Evolutionary conservation across 129 eudicot genomes (phyloP).

Genomic region (Tagetes erecta): DNA sequence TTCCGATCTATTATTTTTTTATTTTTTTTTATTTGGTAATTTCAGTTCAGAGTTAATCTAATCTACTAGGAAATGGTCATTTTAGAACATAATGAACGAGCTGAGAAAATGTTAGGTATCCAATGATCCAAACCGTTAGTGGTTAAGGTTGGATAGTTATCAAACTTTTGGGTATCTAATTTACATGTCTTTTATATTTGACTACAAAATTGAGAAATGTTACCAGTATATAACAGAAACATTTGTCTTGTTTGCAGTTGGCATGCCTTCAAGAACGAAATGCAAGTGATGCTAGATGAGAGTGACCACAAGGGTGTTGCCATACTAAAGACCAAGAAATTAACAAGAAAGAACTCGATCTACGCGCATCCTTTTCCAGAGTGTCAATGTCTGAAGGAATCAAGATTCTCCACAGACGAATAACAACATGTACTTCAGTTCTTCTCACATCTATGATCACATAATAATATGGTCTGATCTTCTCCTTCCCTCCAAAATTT

Average conservation of each 20-base stretch:
- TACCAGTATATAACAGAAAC: constrained; percentile 5
- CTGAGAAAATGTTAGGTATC: not conserved
- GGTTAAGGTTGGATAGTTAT: not conserved
- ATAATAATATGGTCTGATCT: constrained; percentile 6
- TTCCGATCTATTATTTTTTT: not conserved
- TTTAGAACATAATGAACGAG: not conserved
- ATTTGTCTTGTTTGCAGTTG: constrained; percentile 50
- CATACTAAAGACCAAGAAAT: constrained; percentile 57
- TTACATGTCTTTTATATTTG: not conserved
- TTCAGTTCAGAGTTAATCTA: not conserved
- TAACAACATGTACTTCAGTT: constrained; percentile 3
- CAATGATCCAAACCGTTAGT: not conserved
- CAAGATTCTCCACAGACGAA: constrained; percentile 36
- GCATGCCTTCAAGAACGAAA: constrained; percentile 64
- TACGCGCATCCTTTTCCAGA: constrained; percentile 79
- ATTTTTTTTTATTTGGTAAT: not conserved
- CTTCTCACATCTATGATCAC: constrained; percentile 24
- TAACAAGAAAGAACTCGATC: constrained; percentile 58
- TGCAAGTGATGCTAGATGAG: constrained; percentile 72
- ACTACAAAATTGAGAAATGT: not conserved
- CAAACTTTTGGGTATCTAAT: not conserved
- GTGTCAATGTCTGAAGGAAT: constrained; percentile 70
- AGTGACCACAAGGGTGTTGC: constrained; percentile 79
- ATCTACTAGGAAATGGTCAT: not conserved
- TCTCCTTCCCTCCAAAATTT: constrained; percentile 15